These are phyloP conservation scores for Ascochyta clinopodiicola DNA, from an alignment of 2,329 filamentous ascomycete genomes.

Conservation along the genomic window DNA sequence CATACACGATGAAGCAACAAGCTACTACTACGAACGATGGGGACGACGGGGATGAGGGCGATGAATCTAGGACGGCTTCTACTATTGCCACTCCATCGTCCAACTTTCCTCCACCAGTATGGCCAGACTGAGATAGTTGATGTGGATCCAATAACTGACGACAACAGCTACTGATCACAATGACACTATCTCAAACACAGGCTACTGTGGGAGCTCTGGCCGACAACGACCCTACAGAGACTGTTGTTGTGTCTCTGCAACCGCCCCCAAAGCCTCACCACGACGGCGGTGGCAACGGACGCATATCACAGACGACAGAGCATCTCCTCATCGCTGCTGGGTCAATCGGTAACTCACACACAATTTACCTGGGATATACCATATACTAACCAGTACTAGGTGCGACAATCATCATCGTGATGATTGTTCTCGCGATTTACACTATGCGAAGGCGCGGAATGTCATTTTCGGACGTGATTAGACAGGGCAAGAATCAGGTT, in stretches of 20 bases:
- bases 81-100: slow-evolving; percentile 20
- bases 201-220: slow-evolving; percentile 28
- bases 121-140: neutral
- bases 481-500: slow-evolving; percentile 32
- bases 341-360: slow-evolving; percentile 43
- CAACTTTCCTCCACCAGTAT: slow-evolving; percentile 30
- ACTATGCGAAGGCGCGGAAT: slow-evolving; percentile 49
- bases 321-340: slow-evolving; percentile 51
- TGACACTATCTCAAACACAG: slow-evolving; percentile 25
- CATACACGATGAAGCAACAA: slow-evolving; percentile 23
- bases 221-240: slow-evolving; percentile 33
- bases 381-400: slow-evolving; percentile 35
- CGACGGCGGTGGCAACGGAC: slow-evolving; percentile 24
- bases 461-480: slow-evolving; percentile 37
- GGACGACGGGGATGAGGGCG: slow-evolving; percentile 15
- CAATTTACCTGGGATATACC: neutral
- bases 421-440: slow-evolving; percentile 45
- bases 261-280: slow-evolving; percentile 22
- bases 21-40: slow-evolving; percentile 10
- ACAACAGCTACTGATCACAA: slow-evolving; percentile 31
- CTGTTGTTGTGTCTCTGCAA: slow-evolving; percentile 34
- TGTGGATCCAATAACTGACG: slow-evolving; percentile 21
- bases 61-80: slow-evolving; percentile 19
- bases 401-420: slow-evolving; percentile 48
- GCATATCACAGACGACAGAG: slow-evolving; percentile 48